Conservation (phyloP, 441 rosid species). For the Manihot esculenta region DNA sequence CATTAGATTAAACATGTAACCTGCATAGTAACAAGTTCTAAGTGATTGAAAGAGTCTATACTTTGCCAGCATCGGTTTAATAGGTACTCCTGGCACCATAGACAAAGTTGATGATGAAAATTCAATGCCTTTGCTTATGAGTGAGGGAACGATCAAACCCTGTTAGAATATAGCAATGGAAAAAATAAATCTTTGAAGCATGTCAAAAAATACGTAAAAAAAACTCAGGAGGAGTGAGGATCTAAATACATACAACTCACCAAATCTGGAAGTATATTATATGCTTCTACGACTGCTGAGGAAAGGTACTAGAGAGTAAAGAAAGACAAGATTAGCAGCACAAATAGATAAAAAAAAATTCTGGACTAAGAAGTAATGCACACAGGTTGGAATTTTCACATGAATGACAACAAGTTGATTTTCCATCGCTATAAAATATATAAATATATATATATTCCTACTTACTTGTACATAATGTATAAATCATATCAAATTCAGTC, state of each 20-base stretch:
- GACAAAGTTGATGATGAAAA: constrained; percentile 75
- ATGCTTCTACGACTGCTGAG: constrained; percentile 70
- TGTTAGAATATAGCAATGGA: constrained; percentile 30
- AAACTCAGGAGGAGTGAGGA: background rate
- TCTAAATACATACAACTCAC: constrained; percentile 42
- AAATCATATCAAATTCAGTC: background rate
- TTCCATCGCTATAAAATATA: background rate
- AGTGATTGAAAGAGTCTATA: constrained; percentile 30
- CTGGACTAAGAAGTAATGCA: background rate
- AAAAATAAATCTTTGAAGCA: constrained; percentile 4
- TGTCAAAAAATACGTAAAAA: constrained; percentile 12
- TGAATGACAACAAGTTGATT: background rate
- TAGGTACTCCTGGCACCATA: constrained; percentile 81
- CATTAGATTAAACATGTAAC: constrained; percentile 11
- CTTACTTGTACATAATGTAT: background rate
- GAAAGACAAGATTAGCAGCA: constrained; percentile 20
- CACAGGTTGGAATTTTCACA: constrained; percentile 2
- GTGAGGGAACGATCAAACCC: constrained; percentile 74
- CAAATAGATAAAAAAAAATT: constrained; percentile 6
- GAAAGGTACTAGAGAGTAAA: constrained; percentile 55
- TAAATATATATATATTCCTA: no score
- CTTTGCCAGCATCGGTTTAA: constrained; percentile 96
- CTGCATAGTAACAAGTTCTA: constrained; percentile 13
- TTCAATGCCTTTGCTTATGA: constrained; percentile 57
- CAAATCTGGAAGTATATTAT: constrained; percentile 77